These are phyloP conservation scores for Meira miltonrushii DNA, from an alignment of 1,284 basidiomycete species.

Conservation along the genomic window DNA sequence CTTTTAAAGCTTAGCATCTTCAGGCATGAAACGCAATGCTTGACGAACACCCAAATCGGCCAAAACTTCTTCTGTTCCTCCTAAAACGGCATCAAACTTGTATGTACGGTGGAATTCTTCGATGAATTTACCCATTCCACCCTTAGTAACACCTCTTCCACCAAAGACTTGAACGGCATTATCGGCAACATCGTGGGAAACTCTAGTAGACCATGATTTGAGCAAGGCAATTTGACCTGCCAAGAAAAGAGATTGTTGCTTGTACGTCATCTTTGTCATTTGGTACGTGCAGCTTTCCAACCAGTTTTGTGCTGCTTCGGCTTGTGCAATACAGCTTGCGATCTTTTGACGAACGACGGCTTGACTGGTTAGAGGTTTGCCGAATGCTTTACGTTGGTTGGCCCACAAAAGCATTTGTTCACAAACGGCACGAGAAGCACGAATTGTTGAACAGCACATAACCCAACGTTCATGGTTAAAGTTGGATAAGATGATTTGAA, in stretches of 20 bases:
- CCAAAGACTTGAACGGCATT: constrained; percentile 72
- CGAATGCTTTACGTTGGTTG: constrained; percentile 51
- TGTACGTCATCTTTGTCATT: constrained; percentile 73
- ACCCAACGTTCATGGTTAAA: constrained; percentile 59
- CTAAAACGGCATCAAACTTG: constrained; percentile 63
- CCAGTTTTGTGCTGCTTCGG: constrained; percentile 79
- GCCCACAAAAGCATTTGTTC: constrained; percentile 49
- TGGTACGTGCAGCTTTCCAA: constrained; percentile 83
- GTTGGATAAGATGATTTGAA: constrained; percentile 65
- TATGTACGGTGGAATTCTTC: constrained; percentile 61
- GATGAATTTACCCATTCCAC: constrained; percentile 59
- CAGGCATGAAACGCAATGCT: constrained; percentile 50
- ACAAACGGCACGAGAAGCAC: constrained; percentile 55
- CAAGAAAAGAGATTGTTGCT: constrained; percentile 62
- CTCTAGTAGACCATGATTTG: constrained; percentile 57
- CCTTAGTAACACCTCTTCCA: constrained; percentile 66
- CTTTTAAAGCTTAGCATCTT: constrained; percentile 31
- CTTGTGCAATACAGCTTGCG: constrained; percentile 75
- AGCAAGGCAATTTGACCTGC: constrained; percentile 69
- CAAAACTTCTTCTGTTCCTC: constrained; percentile 55
- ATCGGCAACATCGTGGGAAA: constrained; percentile 59
- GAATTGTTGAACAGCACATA: constrained; percentile 67
- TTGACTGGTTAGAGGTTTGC: constrained; percentile 67
- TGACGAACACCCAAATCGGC: constrained; percentile 59
- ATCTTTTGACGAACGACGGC: constrained; percentile 79